Percentiles rank a stretch among this genome's conserved stretches.
These are phyloP conservation scores for Ganoderma meredithae DNA, from an alignment of 1,284 basidiomycete species.

Conservation along the genomic window DNA sequence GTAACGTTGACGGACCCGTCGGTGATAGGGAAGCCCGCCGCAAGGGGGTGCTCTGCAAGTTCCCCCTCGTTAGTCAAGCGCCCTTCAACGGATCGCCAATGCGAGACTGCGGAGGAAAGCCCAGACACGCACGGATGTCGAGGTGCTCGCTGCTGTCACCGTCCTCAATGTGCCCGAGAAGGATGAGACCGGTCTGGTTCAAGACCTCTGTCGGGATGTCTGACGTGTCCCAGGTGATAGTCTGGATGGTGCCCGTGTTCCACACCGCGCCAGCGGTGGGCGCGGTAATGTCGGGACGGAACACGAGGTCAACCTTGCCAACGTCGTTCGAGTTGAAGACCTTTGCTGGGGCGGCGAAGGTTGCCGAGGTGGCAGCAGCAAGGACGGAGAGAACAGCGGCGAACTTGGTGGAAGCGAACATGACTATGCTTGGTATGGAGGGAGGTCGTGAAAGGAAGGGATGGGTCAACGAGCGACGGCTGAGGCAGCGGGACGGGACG, in stretches of 20 bases:
- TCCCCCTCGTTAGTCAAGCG: background rate
- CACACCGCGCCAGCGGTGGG: slow-evolving; percentile 45
- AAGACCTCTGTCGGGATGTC: slow-evolving; percentile 41
- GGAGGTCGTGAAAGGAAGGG: slow-evolving; percentile 20
- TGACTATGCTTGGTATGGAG: slow-evolving; percentile 16
- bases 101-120: background rate
- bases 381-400: slow-evolving; percentile 35
- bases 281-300: slow-evolving; percentile 53
- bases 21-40: slow-evolving; percentile 43
- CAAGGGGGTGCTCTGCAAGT: slow-evolving; percentile 47
- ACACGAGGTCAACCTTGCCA: slow-evolving; percentile 47
- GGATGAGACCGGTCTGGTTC: slow-evolving; percentile 42
- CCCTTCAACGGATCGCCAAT: too few species aligned
- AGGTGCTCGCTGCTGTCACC: slow-evolving; percentile 47
- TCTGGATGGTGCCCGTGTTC: slow-evolving; percentile 45
- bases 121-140: slow-evolving; percentile 44
- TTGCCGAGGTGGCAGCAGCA: slow-evolving; percentile 34
- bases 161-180: slow-evolving; percentile 46
- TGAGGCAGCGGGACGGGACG: slow-evolving; percentile 7
- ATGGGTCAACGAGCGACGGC: slow-evolving; percentile 17
- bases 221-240: slow-evolving; percentile 51
- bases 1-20: slow-evolving; percentile 42
- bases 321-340: slow-evolving; percentile 28
- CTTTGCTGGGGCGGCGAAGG: slow-evolving; percentile 40
- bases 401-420: slow-evolving; percentile 37